phyloP scores from a whole-genome alignment of 805 yeast species.

The Teunomyces gatunensis region DNA sequence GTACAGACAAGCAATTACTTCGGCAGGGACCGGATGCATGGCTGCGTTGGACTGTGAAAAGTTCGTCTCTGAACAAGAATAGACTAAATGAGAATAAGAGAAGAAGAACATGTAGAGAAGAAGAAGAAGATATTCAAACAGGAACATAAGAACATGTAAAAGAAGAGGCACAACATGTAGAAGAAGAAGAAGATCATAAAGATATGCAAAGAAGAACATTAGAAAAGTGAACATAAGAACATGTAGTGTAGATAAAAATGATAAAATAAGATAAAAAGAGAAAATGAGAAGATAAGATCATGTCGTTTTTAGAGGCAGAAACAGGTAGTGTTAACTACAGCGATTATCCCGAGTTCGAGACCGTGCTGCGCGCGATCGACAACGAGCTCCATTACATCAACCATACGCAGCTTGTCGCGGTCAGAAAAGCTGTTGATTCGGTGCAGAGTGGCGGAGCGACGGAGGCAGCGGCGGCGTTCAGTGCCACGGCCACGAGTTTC shows the following conservation, averaged over 20 bases:
- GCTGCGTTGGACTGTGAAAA: conserved; percentile 96
- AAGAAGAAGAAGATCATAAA: no score
- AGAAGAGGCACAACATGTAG: no score
- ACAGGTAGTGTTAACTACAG: conserved; percentile 23
- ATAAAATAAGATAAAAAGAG: not conserved
- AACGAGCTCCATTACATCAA: conserved; percentile 29
- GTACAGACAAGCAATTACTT: conserved; percentile 98
- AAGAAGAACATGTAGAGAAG: no score
- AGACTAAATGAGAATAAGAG: not conserved
- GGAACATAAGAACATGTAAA: not conserved
- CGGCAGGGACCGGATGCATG: conserved; percentile 99
- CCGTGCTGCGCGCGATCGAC: conserved; percentile 30
- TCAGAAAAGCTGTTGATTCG: conserved; percentile 5
- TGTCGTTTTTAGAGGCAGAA: conserved; percentile 30
- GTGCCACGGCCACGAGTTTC: conserved; percentile 28
- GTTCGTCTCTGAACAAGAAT: conserved; percentile 58
- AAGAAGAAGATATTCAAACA: no score
- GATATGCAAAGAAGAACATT: no score
- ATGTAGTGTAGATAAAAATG: not conserved
- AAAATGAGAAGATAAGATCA: not conserved
- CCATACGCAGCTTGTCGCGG: conserved; percentile 15
- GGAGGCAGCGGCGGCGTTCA: conserved; percentile 6
- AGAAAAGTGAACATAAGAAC: not conserved
- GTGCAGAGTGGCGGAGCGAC: not conserved
- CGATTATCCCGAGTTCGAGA: conserved; percentile 42